Conservation (phyloP, 768 basidiomycete genomes). For the Kwoniella botswanensis region DNA sequence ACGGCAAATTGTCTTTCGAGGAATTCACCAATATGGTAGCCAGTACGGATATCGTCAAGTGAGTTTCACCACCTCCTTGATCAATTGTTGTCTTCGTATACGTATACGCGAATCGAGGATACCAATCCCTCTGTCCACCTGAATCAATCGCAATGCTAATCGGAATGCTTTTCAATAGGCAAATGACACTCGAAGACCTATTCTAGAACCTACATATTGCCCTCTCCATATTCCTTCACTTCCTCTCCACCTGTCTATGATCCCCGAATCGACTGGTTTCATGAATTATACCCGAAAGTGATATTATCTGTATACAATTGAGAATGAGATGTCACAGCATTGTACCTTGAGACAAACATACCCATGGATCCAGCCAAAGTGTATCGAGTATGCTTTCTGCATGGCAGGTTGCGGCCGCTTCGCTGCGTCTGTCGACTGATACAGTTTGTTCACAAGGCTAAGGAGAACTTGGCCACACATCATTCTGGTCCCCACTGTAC, state of each 20-base stretch:
- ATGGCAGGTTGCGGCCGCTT: no score
- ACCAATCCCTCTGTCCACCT: no score
- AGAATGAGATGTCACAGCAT: neutral
- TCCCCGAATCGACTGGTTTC: no score
- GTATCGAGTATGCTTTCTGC: neutral
- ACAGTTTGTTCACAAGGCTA: no score
- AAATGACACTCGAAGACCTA: slow-evolving; percentile 55
- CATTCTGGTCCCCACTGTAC: no score
- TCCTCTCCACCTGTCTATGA: neutral
- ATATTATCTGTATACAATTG: slow-evolving; percentile 6
- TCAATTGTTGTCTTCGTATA: no score
- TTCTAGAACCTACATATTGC: slow-evolving; percentile 31
- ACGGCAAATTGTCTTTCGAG: slow-evolving; percentile 95
- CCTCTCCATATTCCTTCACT: neutral
- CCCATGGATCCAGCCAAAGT: neutral
- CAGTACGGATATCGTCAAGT: slow-evolving; percentile 96
- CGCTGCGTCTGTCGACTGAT: no score
- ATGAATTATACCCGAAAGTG: neutral
- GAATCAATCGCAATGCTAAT: neutral
- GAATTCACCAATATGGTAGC: slow-evolving; percentile 97
- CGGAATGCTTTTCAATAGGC: slow-evolving; percentile 21
- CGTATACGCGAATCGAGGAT: no score
- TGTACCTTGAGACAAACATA: neutral
- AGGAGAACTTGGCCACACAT: no score
- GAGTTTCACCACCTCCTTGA: slow-evolving; percentile 18